These are phyloP conservation scores for Arctium lappa DNA, from an alignment of 129 eudicot species.

Conservation along the genomic window DNA sequence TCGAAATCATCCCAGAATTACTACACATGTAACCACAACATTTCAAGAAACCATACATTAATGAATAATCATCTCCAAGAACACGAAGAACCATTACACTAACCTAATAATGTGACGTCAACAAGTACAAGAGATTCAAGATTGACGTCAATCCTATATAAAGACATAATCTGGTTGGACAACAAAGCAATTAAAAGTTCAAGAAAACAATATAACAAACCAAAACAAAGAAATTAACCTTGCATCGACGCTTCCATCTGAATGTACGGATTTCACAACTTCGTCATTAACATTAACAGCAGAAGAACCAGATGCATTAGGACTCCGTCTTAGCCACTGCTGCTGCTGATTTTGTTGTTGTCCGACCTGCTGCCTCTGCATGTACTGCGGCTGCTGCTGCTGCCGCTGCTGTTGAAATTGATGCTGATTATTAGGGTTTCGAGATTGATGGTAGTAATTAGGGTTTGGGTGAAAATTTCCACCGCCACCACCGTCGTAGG, in stretches of 20 bases:
- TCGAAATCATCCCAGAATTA: not conserved
- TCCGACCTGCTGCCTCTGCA: constrained; percentile 13
- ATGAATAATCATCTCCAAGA: not conserved
- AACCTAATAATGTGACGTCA: not conserved
- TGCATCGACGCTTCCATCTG: constrained; percentile 17
- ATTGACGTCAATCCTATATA: not conserved
- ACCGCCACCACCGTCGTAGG: constrained; percentile 17
- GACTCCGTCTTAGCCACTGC: constrained; percentile 39
- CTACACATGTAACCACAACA: not conserved
- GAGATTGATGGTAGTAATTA: constrained; percentile 23
- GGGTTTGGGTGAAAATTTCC: constrained; percentile 28
- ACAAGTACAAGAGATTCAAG: not conserved
- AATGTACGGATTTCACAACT: constrained; percentile 27
- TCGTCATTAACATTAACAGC: constrained; percentile 7
- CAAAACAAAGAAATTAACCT: constrained; percentile 5
- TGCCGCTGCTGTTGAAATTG: not conserved
- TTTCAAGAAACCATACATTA: not conserved
- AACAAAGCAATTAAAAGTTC: not conserved
- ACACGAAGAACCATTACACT: not conserved
- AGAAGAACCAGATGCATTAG: constrained; percentile 6
- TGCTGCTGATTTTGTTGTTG: constrained; percentile 29
- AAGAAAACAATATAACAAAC: not conserved
- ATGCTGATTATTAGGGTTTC: constrained; percentile 10
- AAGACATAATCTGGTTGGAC: not conserved
- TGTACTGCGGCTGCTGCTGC: constrained; percentile 26